Evolutionary conservation across 495 filamentous ascomycete genomes (phyloP).

Genomic region (Hyphodiscus hymeniophilus): DNA sequence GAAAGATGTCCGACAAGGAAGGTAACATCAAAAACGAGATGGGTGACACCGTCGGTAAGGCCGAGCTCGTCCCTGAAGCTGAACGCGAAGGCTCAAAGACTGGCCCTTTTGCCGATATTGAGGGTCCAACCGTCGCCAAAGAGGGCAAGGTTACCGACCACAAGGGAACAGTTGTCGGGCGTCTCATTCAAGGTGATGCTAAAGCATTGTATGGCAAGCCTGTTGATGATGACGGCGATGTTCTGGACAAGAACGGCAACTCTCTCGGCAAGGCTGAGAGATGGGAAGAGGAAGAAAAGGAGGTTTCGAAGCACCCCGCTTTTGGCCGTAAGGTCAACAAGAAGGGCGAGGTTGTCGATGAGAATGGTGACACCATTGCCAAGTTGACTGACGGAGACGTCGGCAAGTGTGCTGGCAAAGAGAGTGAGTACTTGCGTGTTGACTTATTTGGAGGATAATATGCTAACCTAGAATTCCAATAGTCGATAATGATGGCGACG

Average conservation of each 20-base stretch:
- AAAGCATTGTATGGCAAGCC: conserved; percentile 63
- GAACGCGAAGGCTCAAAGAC: conserved; percentile 61
- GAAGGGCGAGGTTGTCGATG: conserved; percentile 74
- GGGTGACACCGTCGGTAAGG: conserved; percentile 69
- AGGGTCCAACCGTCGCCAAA: conserved; percentile 63
- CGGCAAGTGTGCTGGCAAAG: conserved; percentile 60
- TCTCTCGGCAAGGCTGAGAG: conserved; percentile 72
- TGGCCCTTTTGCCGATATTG: conserved; percentile 71
- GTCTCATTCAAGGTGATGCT: conserved; percentile 63
- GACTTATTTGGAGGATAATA: no score
- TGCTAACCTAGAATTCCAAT: no score
- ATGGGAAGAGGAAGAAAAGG: conserved; percentile 70
- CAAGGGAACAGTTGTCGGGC: conserved; percentile 61
- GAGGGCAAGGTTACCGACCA: conserved; percentile 62
- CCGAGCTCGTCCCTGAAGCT: conserved; percentile 68
- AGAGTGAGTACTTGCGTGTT: no score
- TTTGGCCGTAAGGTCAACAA: conserved; percentile 69
- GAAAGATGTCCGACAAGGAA: conserved; percentile 73
- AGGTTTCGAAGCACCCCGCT: conserved; percentile 60
- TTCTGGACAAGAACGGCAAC: conserved; percentile 77
- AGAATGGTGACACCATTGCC: conserved; percentile 73
- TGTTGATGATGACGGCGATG: conserved; percentile 79
- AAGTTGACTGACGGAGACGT: conserved; percentile 70
- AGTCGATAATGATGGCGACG: conserved; percentile 83
- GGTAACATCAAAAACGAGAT: conserved; percentile 76